Evolutionary conservation across 179 eudicot species (phyloP).

Genomic region (Beta corolliflora): DNA sequence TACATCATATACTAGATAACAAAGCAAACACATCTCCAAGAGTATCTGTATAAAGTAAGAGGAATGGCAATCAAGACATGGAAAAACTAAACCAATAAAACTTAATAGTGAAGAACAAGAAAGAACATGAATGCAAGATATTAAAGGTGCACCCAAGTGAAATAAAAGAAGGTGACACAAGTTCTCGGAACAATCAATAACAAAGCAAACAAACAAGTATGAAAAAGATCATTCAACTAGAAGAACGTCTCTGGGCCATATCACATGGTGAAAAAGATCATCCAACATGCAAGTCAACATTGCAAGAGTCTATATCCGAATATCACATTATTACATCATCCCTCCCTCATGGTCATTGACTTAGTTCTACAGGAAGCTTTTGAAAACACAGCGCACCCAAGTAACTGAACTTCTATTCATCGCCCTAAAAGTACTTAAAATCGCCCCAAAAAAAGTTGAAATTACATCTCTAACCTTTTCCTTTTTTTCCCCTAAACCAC

Average conservation of each 20-base stretch:
- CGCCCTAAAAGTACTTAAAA: no score
- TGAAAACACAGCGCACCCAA: no score
- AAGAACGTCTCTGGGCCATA: no score
- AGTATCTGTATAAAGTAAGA: not conserved
- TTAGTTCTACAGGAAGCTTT: no score
- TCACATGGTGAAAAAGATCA: not conserved
- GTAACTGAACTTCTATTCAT: no score
- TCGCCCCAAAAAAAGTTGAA: no score
- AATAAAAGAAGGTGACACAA: not conserved
- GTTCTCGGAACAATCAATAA: not conserved
- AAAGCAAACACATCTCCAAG: not conserved
- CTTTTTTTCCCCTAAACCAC: no score
- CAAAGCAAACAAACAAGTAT: not conserved
- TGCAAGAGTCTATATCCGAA: no score
- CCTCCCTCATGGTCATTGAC: no score
- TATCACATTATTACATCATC: no score
- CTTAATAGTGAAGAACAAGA: not conserved
- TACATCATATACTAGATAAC: not conserved
- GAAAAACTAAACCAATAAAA: not conserved
- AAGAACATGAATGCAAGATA: not conserved
- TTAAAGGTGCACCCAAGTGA: not conserved
- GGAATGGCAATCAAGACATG: not conserved
- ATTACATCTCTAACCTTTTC: no score
- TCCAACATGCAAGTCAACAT: not conserved
- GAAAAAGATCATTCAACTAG: not conserved